Evolutionary conservation across 2,329 filamentous ascomycete species (phyloP).

Genomic region (Epichloe scottii): DNA sequence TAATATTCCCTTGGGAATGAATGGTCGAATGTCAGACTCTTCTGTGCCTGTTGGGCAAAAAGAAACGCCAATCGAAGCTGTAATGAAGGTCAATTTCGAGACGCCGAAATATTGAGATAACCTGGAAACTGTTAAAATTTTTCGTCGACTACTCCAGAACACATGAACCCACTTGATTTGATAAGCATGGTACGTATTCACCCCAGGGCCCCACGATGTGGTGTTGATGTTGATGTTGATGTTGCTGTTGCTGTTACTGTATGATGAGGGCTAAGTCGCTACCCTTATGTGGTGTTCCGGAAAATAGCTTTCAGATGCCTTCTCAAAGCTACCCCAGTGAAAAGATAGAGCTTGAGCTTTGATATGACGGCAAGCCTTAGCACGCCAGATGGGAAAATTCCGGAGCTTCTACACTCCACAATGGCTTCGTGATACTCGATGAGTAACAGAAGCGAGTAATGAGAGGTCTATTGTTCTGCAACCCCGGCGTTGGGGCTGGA

Average conservation of each 20-base stretch:
- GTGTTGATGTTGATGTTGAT: background rate
- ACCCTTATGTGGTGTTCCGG: background rate
- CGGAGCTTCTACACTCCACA: slow-evolving; percentile 9
- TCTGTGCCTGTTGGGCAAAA: background rate
- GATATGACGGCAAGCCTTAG: background rate
- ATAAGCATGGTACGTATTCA: background rate
- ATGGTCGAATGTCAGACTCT: background rate
- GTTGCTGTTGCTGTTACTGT: background rate
- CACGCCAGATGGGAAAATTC: background rate
- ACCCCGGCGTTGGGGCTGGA: slow-evolving; percentile 39
- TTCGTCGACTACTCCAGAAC: background rate
- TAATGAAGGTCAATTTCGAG: slow-evolving; percentile 3
- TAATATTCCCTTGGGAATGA: background rate
- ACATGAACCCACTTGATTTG: background rate
- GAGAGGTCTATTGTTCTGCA: slow-evolving; percentile 25
- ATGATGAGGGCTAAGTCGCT: background rate
- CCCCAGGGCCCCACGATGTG: background rate
- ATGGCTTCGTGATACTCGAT: slow-evolving; percentile 12
- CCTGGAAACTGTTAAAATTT: background rate
- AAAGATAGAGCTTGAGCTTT: background rate
- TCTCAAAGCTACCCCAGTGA: background rate
- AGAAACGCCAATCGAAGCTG: slow-evolving; percentile 8
- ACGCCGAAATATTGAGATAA: background rate
- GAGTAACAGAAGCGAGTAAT: slow-evolving; percentile 14
- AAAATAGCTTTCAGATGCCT: background rate